Conservation (phyloP, 768 basidiomycete species). For the Tulasnella sp. region DNA sequence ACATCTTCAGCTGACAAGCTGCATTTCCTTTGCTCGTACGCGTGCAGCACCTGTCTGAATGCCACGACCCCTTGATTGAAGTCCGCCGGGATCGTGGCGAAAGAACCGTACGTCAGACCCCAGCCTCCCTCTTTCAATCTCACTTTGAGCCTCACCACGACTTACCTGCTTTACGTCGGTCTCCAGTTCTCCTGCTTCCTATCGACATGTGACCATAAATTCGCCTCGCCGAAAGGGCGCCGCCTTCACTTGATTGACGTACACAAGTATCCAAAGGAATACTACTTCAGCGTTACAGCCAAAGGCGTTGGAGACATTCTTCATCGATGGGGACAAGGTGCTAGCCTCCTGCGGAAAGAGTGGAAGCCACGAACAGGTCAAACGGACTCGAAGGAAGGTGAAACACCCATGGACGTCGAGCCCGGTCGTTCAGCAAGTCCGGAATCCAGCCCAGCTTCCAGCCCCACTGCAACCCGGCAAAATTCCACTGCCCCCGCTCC, state of each 20-base stretch:
- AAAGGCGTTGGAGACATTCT: constrained; percentile 78
- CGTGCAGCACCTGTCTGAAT: constrained; percentile 44
- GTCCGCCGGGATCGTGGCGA: constrained; percentile 71
- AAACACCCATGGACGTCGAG: constrained; percentile 26
- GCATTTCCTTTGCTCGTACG: neutral
- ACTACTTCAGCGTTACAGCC: constrained; percentile 86
- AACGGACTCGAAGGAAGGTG: constrained; percentile 17
- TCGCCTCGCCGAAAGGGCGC: constrained; percentile 64
- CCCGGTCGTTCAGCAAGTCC: constrained; percentile 19
- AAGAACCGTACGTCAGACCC: constrained; percentile 57
- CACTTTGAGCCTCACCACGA: neutral
- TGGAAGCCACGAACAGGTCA: constrained; percentile 50
- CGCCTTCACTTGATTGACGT: constrained; percentile 73
- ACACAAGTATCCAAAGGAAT: constrained; percentile 81
- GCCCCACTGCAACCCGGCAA: neutral
- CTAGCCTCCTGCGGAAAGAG: constrained; percentile 61
- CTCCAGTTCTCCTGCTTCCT: constrained; percentile 74
- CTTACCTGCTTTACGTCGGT: neutral
- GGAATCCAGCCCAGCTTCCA: constrained; percentile 14
- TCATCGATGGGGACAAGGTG: constrained; percentile 76
- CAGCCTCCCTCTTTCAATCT: constrained; percentile 22
- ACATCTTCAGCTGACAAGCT: neutral
- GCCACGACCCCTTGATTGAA: constrained; percentile 78
- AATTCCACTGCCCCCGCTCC: constrained; percentile 24
- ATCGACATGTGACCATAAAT: constrained; percentile 46